Evolutionary conservation across 495 filamentous ascomycete genomes (phyloP).

Genomic region (Darksidea phi): DNA sequence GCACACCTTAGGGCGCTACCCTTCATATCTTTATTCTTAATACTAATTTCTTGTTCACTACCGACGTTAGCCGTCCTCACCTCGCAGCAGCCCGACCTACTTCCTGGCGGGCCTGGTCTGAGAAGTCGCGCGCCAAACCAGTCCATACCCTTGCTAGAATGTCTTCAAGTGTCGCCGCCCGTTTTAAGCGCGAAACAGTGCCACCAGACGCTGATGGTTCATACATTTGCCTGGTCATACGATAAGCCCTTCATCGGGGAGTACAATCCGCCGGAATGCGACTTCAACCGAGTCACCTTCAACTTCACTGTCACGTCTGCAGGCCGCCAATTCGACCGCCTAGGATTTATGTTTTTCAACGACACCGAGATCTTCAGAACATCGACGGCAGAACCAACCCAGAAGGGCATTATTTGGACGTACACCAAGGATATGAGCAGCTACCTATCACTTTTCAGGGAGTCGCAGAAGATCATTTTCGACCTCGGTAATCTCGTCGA

Average conservation of each 20-base stretch:
- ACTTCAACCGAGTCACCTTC: slow-evolving; percentile 76
- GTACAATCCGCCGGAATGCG: slow-evolving; percentile 67
- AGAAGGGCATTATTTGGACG: slow-evolving; percentile 67
- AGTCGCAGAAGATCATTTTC: slow-evolving; percentile 74
- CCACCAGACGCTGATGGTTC: slow-evolving; percentile 59
- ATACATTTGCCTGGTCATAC: slow-evolving; percentile 77
- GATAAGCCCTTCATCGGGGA: slow-evolving; percentile 69
- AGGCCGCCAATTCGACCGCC: slow-evolving; percentile 75
- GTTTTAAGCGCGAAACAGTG: slow-evolving; percentile 35
- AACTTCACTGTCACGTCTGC: slow-evolving; percentile 76
- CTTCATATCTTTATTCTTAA: slow-evolving; percentile 28
- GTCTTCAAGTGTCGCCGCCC: slow-evolving; percentile 41
- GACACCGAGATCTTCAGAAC: slow-evolving; percentile 83
- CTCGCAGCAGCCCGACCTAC: slow-evolving; percentile 11
- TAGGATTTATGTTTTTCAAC: slow-evolving; percentile 76
- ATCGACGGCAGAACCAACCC: slow-evolving; percentile 79
- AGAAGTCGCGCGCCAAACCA: slow-evolving; percentile 23
- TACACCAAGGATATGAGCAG: slow-evolving; percentile 84
- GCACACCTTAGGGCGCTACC: slow-evolving; percentile 10
- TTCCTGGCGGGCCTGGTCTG: slow-evolving; percentile 10
- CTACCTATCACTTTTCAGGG: slow-evolving; percentile 65
- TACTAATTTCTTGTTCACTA: slow-evolving; percentile 31
- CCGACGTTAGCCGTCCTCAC: slow-evolving; percentile 13
- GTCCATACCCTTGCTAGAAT: slow-evolving; percentile 33
- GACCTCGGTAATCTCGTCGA: slow-evolving; percentile 78